Conservation (phyloP, 495 filamentous ascomycete genomes). For the Penicillium coffeae region DNA sequence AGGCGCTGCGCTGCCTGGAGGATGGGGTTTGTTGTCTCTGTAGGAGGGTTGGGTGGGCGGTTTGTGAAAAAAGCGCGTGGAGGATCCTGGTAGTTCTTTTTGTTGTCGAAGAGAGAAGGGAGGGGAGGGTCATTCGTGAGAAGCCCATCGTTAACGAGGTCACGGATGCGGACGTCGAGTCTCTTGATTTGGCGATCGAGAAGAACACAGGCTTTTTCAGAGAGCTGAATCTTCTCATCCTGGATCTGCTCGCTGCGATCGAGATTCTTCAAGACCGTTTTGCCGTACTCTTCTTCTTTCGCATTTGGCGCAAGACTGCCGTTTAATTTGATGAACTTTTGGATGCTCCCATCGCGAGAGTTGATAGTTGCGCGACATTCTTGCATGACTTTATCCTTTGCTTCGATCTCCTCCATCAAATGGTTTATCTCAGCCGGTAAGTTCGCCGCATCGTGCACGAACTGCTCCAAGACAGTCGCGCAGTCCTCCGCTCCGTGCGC, state of each 20-base stretch:
- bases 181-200: constrained; percentile 86
- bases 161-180: constrained; percentile 81
- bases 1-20: constrained; percentile 44
- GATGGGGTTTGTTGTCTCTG: constrained; percentile 40
- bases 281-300: constrained; percentile 73
- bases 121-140: constrained; percentile 74
- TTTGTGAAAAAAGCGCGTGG: constrained; percentile 49
- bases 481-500: constrained; percentile 63
- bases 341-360: constrained; percentile 73
- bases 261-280: constrained; percentile 67
- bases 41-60: constrained; percentile 39
- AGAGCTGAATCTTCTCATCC: constrained; percentile 80
- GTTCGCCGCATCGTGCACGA: constrained; percentile 85
- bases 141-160: constrained; percentile 73
- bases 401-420: constrained; percentile 88
- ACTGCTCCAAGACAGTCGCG: constrained; percentile 87
- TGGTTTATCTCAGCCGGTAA: constrained; percentile 88
- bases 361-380: constrained; percentile 71
- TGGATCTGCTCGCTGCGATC: constrained; percentile 69
- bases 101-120: constrained; percentile 70
- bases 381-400: constrained; percentile 78
- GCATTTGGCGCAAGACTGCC: constrained; percentile 79
- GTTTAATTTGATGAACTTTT: constrained; percentile 85
- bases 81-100: constrained; percentile 53
- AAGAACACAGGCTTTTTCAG: constrained; percentile 69